phyloP scores from a whole-genome alignment of 306 rosid species.

The Hylodesmum podocarpum region DNA sequence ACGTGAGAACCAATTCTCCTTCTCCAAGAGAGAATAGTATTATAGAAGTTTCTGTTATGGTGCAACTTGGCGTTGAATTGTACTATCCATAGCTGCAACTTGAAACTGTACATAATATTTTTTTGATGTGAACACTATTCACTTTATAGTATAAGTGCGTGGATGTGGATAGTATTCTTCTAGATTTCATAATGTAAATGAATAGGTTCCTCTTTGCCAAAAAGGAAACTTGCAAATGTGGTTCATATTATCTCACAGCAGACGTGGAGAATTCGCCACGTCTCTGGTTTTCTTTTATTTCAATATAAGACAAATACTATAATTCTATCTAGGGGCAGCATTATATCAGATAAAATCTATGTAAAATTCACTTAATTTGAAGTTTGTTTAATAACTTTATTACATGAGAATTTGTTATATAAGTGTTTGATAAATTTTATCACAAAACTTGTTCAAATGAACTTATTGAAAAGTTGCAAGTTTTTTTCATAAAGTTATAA shows the following conservation, averaged over 20 bases:
- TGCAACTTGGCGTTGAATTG: constrained; percentile 4
- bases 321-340: not conserved
- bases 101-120: not conserved
- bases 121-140: constrained; percentile 2
- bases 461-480: not conserved
- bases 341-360: not conserved
- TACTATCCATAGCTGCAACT: not conserved
- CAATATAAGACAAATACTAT: constrained; percentile 21
- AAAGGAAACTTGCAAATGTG: constrained; percentile 32
- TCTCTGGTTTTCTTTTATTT: constrained; percentile 19
- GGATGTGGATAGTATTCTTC: constrained; percentile 15
- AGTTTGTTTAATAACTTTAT: not conserved
- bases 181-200: constrained; percentile 1
- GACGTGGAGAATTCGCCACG: constrained; percentile 68
- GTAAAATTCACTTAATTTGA: too few relatives aligned
- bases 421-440: not conserved
- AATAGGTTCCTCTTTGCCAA: not conserved
- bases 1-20: not conserved
- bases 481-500: not conserved
- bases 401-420: not conserved
- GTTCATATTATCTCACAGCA: constrained; percentile 46
- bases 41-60: constrained; percentile 17
- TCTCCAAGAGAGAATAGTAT: not conserved
- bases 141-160: constrained; percentile 14
- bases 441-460: not conserved